Evolutionary conservation across 2,329 filamentous ascomycete genomes (phyloP).

Genomic region (Clarireedia hainanense): DNA sequence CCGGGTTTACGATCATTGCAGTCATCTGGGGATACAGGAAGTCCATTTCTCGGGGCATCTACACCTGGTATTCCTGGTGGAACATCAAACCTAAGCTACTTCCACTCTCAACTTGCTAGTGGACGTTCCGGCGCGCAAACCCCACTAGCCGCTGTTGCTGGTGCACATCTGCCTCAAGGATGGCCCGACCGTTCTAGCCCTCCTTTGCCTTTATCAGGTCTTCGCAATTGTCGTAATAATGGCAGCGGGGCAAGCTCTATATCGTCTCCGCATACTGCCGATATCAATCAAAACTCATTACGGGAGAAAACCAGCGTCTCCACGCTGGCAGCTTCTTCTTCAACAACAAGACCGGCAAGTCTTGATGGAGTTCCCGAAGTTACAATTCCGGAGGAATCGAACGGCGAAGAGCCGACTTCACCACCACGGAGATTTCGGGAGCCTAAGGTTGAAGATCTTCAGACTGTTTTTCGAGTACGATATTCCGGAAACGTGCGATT

Average conservation of each 20-base stretch:
- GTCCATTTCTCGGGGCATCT: constrained; percentile 51
- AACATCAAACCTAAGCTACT: constrained; percentile 72
- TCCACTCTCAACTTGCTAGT: constrained; percentile 66
- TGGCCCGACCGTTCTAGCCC: constrained; percentile 34
- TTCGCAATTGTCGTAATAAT: constrained; percentile 17
- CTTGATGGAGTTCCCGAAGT: constrained; percentile 37
- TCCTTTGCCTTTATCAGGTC: constrained; percentile 13
- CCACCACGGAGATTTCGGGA: constrained; percentile 55
- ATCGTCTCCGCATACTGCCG: constrained; percentile 29
- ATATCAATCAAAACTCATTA: constrained; percentile 33
- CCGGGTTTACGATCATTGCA: constrained; percentile 26
- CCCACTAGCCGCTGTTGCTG: constrained; percentile 70
- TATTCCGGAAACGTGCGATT: constrained; percentile 85
- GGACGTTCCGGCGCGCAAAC: constrained; percentile 70
- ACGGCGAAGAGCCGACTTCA: constrained; percentile 26
- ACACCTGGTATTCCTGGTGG: constrained; percentile 61
- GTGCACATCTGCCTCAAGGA: constrained; percentile 52
- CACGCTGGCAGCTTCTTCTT: constrained; percentile 48
- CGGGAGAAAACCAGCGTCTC: constrained; percentile 56
- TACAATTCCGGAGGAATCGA: constrained; percentile 24
- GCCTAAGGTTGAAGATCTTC: constrained; percentile 75
- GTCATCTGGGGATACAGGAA: constrained; percentile 38
- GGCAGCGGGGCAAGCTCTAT: constrained; percentile 26
- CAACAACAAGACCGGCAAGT: constrained; percentile 49
- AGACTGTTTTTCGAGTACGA: constrained; percentile 83